Evolutionary conservation across 2,329 filamentous ascomycete genomes (phyloP).

Genomic region (Ceratocystis papillata): DNA sequence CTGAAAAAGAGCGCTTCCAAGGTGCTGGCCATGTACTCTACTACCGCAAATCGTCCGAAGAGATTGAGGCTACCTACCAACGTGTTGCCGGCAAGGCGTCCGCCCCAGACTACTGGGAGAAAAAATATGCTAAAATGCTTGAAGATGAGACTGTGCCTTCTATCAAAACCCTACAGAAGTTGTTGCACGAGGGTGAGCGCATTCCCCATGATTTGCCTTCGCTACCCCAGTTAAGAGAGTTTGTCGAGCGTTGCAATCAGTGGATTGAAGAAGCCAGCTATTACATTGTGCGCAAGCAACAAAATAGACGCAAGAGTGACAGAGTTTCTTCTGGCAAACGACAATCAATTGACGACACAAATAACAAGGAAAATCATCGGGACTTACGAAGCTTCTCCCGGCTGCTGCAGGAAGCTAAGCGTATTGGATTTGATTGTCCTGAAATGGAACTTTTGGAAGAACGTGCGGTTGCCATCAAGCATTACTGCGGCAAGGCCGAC

Average conservation of each 20-base stretch:
- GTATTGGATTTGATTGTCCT: slow-evolving; percentile 83
- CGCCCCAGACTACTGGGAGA: slow-evolving; percentile 77
- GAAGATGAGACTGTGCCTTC: slow-evolving; percentile 76
- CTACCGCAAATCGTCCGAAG: slow-evolving; percentile 65
- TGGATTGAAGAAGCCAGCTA: slow-evolving; percentile 96
- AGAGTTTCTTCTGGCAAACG: slow-evolving; percentile 65
- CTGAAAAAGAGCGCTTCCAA: slow-evolving; percentile 54
- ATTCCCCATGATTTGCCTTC: slow-evolving; percentile 84
- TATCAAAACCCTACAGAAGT: slow-evolving; percentile 70
- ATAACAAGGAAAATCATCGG: slow-evolving; percentile 78
- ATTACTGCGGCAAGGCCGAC: slow-evolving; percentile 69
- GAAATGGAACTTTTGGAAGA: slow-evolving; percentile 81
- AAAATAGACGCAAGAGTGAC: slow-evolving; percentile 91
- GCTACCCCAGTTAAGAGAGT: slow-evolving; percentile 68
- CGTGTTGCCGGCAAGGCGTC: slow-evolving; percentile 79
- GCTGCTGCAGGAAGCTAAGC: slow-evolving; percentile 71
- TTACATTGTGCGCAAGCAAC: slow-evolving; percentile 94
- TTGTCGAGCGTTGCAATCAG: slow-evolving; percentile 92
- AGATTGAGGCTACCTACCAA: slow-evolving; percentile 53
- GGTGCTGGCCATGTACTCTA: slow-evolving; percentile 63
- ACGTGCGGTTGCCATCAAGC: slow-evolving; percentile 70
- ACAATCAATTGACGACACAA: slow-evolving; percentile 63
- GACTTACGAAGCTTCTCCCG: slow-evolving; percentile 82
- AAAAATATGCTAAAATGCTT: slow-evolving; percentile 75
- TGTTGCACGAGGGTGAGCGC: slow-evolving; percentile 88